Conservation (phyloP, 1,284 basidiomycete species). For the Wolfiporia cocos region DNA sequence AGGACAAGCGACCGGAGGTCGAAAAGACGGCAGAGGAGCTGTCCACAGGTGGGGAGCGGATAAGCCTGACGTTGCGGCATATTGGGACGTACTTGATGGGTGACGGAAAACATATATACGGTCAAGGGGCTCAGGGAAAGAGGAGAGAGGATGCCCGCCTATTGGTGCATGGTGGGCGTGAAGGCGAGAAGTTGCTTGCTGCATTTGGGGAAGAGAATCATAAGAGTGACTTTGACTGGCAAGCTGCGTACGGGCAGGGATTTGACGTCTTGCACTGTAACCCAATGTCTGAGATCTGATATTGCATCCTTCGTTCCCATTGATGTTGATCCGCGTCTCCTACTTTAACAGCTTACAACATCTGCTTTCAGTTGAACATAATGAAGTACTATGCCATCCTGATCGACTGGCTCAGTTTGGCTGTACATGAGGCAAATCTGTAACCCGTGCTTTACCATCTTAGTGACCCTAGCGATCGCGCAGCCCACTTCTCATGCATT, state of each 20-base stretch:
- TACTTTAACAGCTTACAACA: too few species aligned
- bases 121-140: slow-evolving; percentile 64
- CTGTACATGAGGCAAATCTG: too few species aligned
- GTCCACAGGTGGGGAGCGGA: slow-evolving; percentile 51
- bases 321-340: too few species aligned
- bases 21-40: slow-evolving; percentile 50
- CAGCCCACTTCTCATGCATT: too few species aligned
- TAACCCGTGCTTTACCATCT: too few species aligned
- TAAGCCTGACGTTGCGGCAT: slow-evolving; percentile 70
- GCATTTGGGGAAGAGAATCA: slow-evolving; percentile 73
- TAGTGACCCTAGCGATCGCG: too few species aligned
- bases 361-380: too few species aligned
- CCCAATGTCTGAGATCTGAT: too few species aligned
- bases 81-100: slow-evolving; percentile 66
- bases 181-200: slow-evolving; percentile 43
- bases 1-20: slow-evolving; percentile 54
- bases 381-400: too few species aligned
- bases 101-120: slow-evolving; percentile 48
- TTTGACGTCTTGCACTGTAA: slow-evolving; percentile 58
- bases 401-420: too few species aligned
- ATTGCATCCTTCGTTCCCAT: too few species aligned
- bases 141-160: slow-evolving; percentile 39
- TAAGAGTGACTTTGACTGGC: slow-evolving; percentile 62
- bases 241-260: slow-evolving; percentile 51
- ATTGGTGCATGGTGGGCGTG: slow-evolving; percentile 44